Evolutionary conservation across 2,329 filamentous ascomycete genomes (phyloP).

Genomic region (Fusarium proliferatum): DNA sequence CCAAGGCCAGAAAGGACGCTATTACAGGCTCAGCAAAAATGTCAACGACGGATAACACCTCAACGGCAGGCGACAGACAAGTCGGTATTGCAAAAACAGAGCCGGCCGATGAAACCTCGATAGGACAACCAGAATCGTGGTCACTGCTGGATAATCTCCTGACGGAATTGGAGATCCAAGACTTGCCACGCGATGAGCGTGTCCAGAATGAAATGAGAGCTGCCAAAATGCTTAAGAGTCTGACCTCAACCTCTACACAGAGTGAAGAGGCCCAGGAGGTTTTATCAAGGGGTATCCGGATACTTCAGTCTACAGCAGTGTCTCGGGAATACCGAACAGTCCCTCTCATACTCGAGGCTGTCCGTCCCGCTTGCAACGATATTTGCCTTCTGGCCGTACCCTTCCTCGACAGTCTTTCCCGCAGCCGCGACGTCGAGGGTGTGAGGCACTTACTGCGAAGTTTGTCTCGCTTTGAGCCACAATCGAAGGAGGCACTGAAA

Average conservation of each 20-base stretch:
- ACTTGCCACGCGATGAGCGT: neutral
- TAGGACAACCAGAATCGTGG: neutral
- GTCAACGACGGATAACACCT: neutral
- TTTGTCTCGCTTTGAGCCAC: constrained; percentile 14
- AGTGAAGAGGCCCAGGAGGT: constrained; percentile 14
- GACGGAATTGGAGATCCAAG: constrained; percentile 15
- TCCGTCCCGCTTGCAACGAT: constrained; percentile 40
- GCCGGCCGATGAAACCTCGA: neutral
- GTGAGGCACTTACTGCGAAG: constrained; percentile 25
- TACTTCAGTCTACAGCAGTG: constrained; percentile 41
- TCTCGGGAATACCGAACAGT: constrained; percentile 34
- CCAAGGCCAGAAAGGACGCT: neutral
- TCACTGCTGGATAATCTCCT: constrained; percentile 24
- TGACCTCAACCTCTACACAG: constrained; percentile 29
- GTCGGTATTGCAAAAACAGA: neutral
- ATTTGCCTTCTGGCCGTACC: constrained; percentile 39
- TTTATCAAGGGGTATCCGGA: constrained; percentile 33
- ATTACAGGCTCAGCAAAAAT: neutral
- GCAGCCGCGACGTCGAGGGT: constrained; percentile 27
- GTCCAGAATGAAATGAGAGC: constrained; percentile 24
- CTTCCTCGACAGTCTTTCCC: constrained; percentile 35
- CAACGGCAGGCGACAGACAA: neutral
- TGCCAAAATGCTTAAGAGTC: constrained; percentile 25
- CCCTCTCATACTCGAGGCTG: constrained; percentile 30
- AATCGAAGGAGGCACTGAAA: neutral